Evolutionary conservation across 2,329 filamentous ascomycete genomes (phyloP).

Genomic region (Sporothrix pallida): DNA sequence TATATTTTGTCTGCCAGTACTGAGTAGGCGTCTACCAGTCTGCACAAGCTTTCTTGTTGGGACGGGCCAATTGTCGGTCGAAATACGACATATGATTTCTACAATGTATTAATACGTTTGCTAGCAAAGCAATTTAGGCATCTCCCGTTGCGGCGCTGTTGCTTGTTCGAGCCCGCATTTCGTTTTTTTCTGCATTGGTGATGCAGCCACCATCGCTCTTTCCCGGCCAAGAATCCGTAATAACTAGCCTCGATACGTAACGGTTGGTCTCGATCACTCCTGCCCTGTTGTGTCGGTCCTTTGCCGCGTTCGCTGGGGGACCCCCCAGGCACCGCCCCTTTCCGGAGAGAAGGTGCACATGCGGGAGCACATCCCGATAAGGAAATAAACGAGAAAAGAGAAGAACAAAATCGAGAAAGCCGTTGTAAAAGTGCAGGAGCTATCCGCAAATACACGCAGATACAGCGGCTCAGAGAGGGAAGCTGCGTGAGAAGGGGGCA

Average conservation of each 20-base stretch:
- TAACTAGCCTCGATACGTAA: background rate
- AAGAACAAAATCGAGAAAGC: slow-evolving; percentile 27
- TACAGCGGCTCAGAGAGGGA: background rate
- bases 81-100: background rate
- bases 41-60: background rate
- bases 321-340: slow-evolving; percentile 12
- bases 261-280: background rate
- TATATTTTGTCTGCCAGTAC: background rate
- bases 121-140: slow-evolving; percentile 13
- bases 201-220: background rate
- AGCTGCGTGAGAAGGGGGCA: slow-evolving; percentile 16
- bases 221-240: slow-evolving; percentile 1
- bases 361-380: slow-evolving; percentile 27
- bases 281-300: background rate
- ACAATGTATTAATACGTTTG: no score
- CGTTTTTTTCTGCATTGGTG: background rate
- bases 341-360: slow-evolving; percentile 17
- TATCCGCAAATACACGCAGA: background rate
- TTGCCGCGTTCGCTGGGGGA: slow-evolving; percentile 6
- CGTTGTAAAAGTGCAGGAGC: slow-evolving; percentile 28
- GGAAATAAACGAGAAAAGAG: slow-evolving; percentile 29
- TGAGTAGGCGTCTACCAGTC: no score
- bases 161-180: background rate
- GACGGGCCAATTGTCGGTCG: background rate
- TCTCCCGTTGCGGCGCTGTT: slow-evolving; percentile 15